A percentile compares a stretch with the other conserved stretches of the same genome.
Conservation (phyloP, 2,329 filamentous ascomycete genomes). For the Pestalotiopsis sp. region DNA sequence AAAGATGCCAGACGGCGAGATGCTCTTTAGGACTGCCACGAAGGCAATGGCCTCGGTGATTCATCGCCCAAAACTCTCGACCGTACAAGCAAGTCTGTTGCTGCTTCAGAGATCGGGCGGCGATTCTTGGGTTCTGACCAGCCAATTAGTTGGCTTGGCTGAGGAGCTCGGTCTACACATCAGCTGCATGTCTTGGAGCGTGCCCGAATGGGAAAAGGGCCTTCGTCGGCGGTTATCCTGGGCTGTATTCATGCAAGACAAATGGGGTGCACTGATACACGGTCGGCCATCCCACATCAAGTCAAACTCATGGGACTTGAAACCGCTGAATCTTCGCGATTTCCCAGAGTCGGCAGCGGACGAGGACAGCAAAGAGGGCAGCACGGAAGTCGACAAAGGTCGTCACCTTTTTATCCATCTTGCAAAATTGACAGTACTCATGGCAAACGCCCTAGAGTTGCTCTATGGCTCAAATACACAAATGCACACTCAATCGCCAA, state of each 20-base stretch:
- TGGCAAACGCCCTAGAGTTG: not conserved
- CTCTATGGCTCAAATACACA: not conserved
- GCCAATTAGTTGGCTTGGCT: slow-evolving; percentile 50
- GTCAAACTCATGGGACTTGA: slow-evolving; percentile 52
- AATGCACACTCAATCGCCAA: not conserved
- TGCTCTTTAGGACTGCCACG: slow-evolving; percentile 23
- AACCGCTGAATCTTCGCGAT: slow-evolving; percentile 11
- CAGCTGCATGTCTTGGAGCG: slow-evolving; percentile 58
- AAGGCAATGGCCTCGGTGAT: slow-evolving; percentile 32
- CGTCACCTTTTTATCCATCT: not conserved
- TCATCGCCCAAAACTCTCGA: slow-evolving; percentile 41
- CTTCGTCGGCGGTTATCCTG: slow-evolving; percentile 60
- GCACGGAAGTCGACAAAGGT: not conserved
- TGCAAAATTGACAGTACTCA: not conserved
- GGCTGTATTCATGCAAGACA: slow-evolving; percentile 65
- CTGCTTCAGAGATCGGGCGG: slow-evolving; percentile 39
- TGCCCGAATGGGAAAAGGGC: slow-evolving; percentile 60
- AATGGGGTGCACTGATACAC: slow-evolving; percentile 56
- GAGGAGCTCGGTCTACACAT: slow-evolving; percentile 58
- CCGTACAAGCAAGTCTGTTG: slow-evolving; percentile 46
- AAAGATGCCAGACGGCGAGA: slow-evolving; percentile 38
- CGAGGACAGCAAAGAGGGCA: slow-evolving; percentile 24
- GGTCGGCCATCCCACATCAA: slow-evolving; percentile 56
- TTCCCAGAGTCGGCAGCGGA: slow-evolving; percentile 7
- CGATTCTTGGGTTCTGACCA: slow-evolving; percentile 40